These are phyloP conservation scores for Polygonum aviculare DNA, from an alignment of 148 eudicot genomes.

Conservation along the genomic window DNA sequence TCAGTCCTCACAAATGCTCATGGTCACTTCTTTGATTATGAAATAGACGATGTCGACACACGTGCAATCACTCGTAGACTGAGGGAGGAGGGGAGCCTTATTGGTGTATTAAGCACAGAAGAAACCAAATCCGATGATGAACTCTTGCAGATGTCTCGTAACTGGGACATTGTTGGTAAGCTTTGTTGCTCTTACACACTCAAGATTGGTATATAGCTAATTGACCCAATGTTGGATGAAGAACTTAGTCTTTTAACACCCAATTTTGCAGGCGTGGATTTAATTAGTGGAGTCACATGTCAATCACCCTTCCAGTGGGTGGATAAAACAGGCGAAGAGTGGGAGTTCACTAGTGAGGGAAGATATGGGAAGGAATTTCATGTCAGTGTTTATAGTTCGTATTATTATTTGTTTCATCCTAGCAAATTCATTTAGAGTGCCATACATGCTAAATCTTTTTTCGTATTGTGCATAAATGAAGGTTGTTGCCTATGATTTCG, in stretches of 20 bases:
- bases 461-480: slow-evolving; percentile 16
- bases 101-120: slow-evolving; percentile 94
- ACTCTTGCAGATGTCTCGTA: slow-evolving; percentile 75
- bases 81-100: slow-evolving; percentile 95
- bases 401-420: not conserved
- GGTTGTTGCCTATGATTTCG: slow-evolving; percentile 97
- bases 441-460: not conserved
- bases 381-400: slow-evolving; percentile 31
- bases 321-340: slow-evolving; percentile 57
- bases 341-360: slow-evolving; percentile 54
- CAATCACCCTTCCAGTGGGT: slow-evolving; percentile 80
- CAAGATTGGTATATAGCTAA: not conserved
- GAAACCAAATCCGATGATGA: slow-evolving; percentile 64
- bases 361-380: slow-evolving; percentile 45
- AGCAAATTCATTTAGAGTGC: not conserved
- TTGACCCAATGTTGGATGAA: not conserved
- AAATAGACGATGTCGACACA: slow-evolving; percentile 89
- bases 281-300: slow-evolving; percentile 83
- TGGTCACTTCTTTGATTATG: slow-evolving; percentile 7
- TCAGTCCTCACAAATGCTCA: not conserved
- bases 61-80: slow-evolving; percentile 92
- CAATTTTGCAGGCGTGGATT: slow-evolving; percentile 63
- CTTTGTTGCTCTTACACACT: not conserved
- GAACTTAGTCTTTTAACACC: not conserved
- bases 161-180: slow-evolving; percentile 91